A percentile compares a stretch with the other conserved stretches of the same genome.
These are phyloP conservation scores for Euphorbia corollata DNA, from an alignment of 441 rosid species.

Conservation along the genomic window DNA sequence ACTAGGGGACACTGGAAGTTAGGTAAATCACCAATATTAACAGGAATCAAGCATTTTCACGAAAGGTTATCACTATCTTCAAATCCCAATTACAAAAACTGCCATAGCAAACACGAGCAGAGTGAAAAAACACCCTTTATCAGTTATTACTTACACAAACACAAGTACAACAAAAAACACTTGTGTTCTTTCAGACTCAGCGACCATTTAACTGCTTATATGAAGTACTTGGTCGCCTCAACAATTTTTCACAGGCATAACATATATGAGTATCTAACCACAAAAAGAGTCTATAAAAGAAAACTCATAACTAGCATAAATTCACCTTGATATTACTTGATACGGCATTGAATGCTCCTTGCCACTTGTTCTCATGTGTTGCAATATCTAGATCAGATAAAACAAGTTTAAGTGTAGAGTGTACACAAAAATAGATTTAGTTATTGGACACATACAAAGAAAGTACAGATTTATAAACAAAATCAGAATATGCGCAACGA, in stretches of 20 bases:
- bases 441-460: conserved; percentile 11
- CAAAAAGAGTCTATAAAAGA: conserved; percentile 1
- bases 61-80: neutral
- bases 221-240: conserved; percentile 6
- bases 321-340: conserved; percentile 96
- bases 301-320: conserved; percentile 8
- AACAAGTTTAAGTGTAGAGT: conserved; percentile 12
- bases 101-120: neutral
- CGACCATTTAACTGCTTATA: conserved; percentile 5
- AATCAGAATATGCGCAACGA: conserved; percentile 18
- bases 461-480: conserved; percentile 12
- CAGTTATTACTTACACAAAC: neutral
- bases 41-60: conserved; percentile 2
- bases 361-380: conserved; percentile 96
- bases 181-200: conserved; percentile 1
- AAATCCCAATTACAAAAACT: neutral
- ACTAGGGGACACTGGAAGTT: neutral
- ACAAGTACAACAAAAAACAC: neutral
- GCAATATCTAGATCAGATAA: conserved; percentile 61
- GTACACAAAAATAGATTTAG: conserved; percentile 15
- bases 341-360: conserved; percentile 98
- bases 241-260: neutral
- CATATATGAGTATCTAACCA: neutral
- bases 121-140: neutral
- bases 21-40: neutral